A percentile compares a stretch with the other conserved stretches of the same genome.
Conservation (phyloP, 805 yeast species). For the Monosporozyma solicola region DNA sequence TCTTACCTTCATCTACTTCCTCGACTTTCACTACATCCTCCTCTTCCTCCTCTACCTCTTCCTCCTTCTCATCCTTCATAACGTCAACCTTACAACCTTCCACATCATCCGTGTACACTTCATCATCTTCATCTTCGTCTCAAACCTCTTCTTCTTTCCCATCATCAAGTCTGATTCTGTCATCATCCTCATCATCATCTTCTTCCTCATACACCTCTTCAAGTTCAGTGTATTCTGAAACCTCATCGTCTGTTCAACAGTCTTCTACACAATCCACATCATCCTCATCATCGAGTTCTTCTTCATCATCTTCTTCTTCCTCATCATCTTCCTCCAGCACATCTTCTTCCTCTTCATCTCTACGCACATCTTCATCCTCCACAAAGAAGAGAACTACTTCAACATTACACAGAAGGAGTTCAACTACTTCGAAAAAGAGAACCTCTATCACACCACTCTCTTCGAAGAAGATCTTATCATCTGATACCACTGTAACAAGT, state of each 20-base stretch:
- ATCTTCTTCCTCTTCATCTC: background rate
- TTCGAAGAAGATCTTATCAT: background rate
- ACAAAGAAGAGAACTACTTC: background rate
- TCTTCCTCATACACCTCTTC: background rate
- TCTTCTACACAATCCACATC: conserved; percentile 9
- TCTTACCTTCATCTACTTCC: conserved; percentile 4
- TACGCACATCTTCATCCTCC: conserved; percentile 2
- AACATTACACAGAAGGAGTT: background rate
- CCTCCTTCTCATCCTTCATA: conserved; percentile 1
- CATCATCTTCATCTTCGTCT: conserved; percentile 1
- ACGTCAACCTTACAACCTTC: background rate
- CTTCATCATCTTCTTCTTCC: conserved; percentile 10
- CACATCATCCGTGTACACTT: background rate
- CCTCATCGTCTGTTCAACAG: conserved; percentile 13
- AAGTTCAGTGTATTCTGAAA: no score
- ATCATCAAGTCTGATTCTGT: background rate
- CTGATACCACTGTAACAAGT: conserved; percentile 19
- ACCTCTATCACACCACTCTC: background rate
- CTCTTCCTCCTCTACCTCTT: background rate
- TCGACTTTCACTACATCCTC: conserved; percentile 1
- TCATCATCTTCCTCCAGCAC: conserved; percentile 1
- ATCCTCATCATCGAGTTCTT: background rate
- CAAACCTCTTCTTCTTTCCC: background rate
- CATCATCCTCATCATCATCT: background rate
- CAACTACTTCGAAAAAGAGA: background rate